Conservation (phyloP, 1,284 basidiomycete genomes). For the Ganoderma meredithae region DNA sequence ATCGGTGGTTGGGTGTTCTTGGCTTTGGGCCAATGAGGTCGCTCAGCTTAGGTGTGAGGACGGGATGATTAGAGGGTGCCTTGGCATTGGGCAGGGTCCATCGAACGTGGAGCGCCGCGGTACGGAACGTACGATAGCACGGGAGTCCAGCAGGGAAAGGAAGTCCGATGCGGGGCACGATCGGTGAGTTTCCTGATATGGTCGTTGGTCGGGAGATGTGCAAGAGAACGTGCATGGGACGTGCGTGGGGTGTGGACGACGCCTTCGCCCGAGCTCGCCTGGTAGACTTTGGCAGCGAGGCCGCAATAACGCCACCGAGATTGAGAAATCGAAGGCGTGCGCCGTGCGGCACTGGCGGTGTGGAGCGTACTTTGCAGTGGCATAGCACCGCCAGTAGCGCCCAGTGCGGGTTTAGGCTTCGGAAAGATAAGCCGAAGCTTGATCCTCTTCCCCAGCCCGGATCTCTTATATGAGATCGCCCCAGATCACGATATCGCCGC, state of each 20-base stretch:
- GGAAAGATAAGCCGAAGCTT: slow-evolving; percentile 8
- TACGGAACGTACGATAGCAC: slow-evolving; percentile 17
- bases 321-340: not conserved
- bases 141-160: slow-evolving; percentile 1
- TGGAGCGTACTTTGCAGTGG: not conserved
- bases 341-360: not conserved
- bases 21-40: slow-evolving; percentile 10
- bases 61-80: not conserved
- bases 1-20: slow-evolving; percentile 18
- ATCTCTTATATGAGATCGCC: slow-evolving; percentile 31
- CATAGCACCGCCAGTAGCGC: not conserved
- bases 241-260: no score
- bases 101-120: slow-evolving; percentile 11
- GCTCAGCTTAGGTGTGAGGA: not conserved
- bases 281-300: slow-evolving; percentile 36
- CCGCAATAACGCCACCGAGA: slow-evolving; percentile 41
- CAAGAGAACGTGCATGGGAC: no score
- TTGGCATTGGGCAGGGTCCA: not conserved
- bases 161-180: slow-evolving; percentile 1
- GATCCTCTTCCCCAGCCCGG: slow-evolving; percentile 4
- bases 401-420: slow-evolving; percentile 2
- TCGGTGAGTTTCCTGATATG: slow-evolving; percentile 1
- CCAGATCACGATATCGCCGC: slow-evolving; percentile 31
- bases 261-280: slow-evolving; percentile 12
- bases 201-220: slow-evolving; percentile 10